phyloP scores from a whole-genome alignment of 345 rosid genomes.

The Linum usitatissimum region DNA sequence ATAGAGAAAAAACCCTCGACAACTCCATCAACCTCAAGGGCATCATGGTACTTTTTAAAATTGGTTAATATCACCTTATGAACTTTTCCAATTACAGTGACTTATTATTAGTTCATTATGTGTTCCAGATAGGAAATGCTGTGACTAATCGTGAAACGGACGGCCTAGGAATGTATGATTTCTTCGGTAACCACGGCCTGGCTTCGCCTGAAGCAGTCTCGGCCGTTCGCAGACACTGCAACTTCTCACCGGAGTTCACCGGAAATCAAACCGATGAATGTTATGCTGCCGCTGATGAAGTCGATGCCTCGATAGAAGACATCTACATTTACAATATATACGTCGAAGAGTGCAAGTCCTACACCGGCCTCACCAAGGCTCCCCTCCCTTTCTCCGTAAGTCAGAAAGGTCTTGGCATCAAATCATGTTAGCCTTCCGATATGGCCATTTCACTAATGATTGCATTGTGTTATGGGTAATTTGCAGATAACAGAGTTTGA shows the following conservation, averaged over 20 bases:
- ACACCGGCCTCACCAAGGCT: slow-evolving; percentile 34
- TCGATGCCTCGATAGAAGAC: slow-evolving; percentile 9
- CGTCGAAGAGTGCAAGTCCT: slow-evolving; percentile 46
- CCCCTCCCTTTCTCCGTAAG: slow-evolving; percentile 43
- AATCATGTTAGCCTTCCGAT: background rate
- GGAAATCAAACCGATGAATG: slow-evolving; percentile 27
- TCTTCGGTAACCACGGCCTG: slow-evolving; percentile 47
- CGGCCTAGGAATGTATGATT: slow-evolving; percentile 55
- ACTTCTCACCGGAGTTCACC: slow-evolving; percentile 32
- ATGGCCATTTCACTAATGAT: background rate
- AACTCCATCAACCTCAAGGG: slow-evolving; percentile 70
- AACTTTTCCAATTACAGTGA: too few species aligned
- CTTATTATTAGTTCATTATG: too few species aligned
- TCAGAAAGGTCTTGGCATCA: background rate
- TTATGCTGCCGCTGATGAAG: slow-evolving; percentile 19
- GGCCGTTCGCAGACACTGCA: slow-evolving; percentile 31
- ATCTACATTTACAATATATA: slow-evolving; percentile 65
- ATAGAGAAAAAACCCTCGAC: slow-evolving; percentile 32
- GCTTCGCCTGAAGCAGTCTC: slow-evolving; percentile 31
- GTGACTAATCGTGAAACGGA: slow-evolving; percentile 70
- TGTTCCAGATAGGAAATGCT: slow-evolving; percentile 68
- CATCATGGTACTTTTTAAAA: slow-evolving; percentile 28
- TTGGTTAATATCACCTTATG: too few species aligned
- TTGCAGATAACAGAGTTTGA: slow-evolving; percentile 40
- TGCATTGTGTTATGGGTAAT: background rate